phyloP scores from a whole-genome alignment of 208 protist species.

The Acanthamoeba castellanii region DNA sequence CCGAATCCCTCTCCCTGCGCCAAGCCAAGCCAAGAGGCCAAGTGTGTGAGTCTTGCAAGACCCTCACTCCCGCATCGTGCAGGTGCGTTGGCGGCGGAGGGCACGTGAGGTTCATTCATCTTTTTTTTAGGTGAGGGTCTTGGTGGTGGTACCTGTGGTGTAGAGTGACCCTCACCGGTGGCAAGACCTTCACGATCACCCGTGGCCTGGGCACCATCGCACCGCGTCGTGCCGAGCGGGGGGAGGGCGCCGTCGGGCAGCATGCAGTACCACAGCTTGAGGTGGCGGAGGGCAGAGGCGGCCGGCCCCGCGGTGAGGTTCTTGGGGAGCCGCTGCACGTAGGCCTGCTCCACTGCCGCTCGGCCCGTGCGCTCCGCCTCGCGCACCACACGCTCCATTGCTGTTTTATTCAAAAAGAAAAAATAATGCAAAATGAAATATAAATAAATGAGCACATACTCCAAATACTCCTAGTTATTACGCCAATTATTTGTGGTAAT shows the following conservation, averaged over 20 bases:
- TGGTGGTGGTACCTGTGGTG: neutral
- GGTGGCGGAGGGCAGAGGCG: neutral
- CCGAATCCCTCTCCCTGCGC: neutral
- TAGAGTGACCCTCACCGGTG: neutral
- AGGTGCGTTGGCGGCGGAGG: neutral
- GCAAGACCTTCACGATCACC: neutral
- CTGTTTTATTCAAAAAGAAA: too few species aligned
- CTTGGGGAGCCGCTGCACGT: neutral
- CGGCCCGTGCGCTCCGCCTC: neutral
- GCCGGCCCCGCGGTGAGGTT: neutral
- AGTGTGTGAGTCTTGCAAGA: neutral
- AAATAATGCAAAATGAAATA: too few species aligned
- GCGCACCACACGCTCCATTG: neutral
- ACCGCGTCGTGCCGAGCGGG: neutral
- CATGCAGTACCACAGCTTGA: slow-evolving; percentile 24
- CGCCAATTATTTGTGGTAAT: too few species aligned
- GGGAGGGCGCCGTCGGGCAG: neutral
- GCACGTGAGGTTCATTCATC: neutral
- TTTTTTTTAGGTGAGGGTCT: neutral
- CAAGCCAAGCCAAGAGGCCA: neutral
- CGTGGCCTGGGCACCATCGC: neutral
- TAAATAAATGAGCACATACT: too few species aligned
- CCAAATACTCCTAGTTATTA: too few species aligned
- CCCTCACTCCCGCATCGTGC: neutral
- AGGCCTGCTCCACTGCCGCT: neutral